Evolutionary conservation across 2,329 filamentous ascomycete species (phyloP).

Genomic region (Xylariaceae sp.): DNA sequence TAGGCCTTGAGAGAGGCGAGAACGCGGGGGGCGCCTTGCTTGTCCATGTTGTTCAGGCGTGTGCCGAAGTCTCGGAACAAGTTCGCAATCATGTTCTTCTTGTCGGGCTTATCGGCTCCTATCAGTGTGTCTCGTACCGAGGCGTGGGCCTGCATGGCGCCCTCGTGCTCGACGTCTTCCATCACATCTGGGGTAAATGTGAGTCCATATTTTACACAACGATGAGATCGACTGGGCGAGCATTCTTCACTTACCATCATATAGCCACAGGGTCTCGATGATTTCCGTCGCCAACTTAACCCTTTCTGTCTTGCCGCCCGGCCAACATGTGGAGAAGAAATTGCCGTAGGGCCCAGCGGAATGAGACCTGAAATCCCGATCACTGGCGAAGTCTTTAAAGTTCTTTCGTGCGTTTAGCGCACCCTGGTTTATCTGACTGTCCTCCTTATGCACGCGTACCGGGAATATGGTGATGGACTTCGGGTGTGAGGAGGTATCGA

Average conservation of each 20-base stretch:
- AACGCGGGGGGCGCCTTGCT: conserved; percentile 25
- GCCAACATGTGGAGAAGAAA: conserved; percentile 30
- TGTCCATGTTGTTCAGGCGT: conserved; percentile 27
- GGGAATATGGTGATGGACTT: conserved; percentile 29
- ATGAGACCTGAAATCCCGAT: conserved; percentile 28
- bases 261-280: conserved; percentile 30
- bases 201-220: not conserved
- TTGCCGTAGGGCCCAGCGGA: conserved; percentile 30
- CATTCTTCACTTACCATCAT: conserved; percentile 29
- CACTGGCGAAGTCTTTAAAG: conserved; percentile 24
- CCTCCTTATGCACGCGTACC: conserved; percentile 29
- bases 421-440: conserved; percentile 25
- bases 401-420: conserved; percentile 29
- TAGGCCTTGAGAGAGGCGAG: conserved; percentile 27
- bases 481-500: conserved; percentile 25
- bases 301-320: conserved; percentile 28
- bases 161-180: conserved; percentile 28
- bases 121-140: conserved; percentile 25
- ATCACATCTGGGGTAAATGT: conserved; percentile 25
- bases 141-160: conserved; percentile 26
- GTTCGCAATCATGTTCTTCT: conserved; percentile 25
- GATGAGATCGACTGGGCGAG: not conserved
- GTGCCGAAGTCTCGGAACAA: conserved; percentile 29
- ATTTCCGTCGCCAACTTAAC: conserved; percentile 32
- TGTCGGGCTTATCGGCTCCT: conserved; percentile 14